A percentile compares a stretch with the other conserved stretches of the same genome.
Evolutionary conservation across 176 grass and related monocot species (phyloP).

Genomic region (Triticum turgidum): DNA sequence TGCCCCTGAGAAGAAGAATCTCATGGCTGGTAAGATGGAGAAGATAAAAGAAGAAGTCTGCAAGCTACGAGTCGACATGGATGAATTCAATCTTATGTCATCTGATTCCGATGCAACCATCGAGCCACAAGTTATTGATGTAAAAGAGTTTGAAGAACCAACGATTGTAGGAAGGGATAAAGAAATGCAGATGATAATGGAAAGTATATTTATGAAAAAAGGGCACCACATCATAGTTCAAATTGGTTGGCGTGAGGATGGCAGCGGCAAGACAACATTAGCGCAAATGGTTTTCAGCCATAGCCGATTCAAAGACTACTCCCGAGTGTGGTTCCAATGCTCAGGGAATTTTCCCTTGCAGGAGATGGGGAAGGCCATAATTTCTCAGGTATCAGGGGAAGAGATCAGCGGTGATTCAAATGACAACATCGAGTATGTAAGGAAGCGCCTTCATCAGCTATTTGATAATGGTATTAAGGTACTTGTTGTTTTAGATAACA

Average conservation of each 20-base stretch:
- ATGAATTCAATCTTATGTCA: background rate
- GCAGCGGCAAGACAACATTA: background rate
- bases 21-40: background rate
- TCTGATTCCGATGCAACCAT: too few species aligned
- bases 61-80: background rate
- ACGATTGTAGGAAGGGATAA: background rate
- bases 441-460: background rate
- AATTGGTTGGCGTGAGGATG: background rate
- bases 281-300: background rate
- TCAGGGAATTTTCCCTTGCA: background rate
- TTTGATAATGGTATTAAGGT: background rate
- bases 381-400: background rate
- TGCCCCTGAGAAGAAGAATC: background rate
- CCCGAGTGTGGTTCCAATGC: background rate
- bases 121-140: background rate
- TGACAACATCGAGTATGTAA: background rate
- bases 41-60: background rate
- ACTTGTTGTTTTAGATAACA: constrained; percentile 17
- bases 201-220: background rate
- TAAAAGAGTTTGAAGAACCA: background rate
- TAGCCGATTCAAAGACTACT: background rate
- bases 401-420: background rate
- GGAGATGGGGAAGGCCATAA: background rate
- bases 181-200: background rate
- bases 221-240: background rate